Percentiles rank a stretch among this genome's conserved stretches.
phyloP scores from a whole-genome alignment of 495 filamentous ascomycete species.

The Neurospora tetrasperma region DNA sequence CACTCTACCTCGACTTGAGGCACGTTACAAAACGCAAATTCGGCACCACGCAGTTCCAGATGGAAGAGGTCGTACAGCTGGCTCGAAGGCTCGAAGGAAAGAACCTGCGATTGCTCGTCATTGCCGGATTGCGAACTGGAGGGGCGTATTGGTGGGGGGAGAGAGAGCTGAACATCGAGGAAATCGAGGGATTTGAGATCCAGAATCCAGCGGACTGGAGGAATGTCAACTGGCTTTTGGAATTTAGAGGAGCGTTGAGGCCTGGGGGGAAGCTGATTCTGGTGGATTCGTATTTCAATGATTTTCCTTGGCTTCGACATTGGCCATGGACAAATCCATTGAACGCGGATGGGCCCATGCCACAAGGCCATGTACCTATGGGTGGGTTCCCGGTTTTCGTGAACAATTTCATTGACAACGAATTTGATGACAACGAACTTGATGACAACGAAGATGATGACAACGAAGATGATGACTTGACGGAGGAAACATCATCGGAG shows the following conservation, averaged over 20 bases:
- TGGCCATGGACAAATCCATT: background rate
- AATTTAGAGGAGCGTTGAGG: constrained; percentile 9
- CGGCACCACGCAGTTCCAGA: background rate
- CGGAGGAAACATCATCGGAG: background rate
- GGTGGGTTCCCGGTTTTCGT: background rate
- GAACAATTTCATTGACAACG: background rate
- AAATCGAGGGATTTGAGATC: background rate
- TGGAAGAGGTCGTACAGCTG: background rate
- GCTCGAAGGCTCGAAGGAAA: background rate
- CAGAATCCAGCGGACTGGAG: background rate
- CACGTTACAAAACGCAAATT: background rate
- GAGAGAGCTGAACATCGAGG: background rate
- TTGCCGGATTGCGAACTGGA: constrained; percentile 12
- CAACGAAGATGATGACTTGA: too few species aligned
- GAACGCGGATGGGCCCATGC: background rate
- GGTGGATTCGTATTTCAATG: constrained; percentile 4
- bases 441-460: background rate
- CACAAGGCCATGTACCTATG: background rate
- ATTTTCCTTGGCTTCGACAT: background rate
- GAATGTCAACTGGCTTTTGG: constrained; percentile 4
- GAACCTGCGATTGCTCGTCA: constrained; percentile 6
- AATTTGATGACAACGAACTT: background rate
- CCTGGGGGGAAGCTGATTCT: constrained; percentile 14
- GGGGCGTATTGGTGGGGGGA: background rate
- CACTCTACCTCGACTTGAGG: constrained; percentile 12